Evolutionary conservation across 108 stramenopile species (phyloP).

Genomic region (Nitzschia inconspicua): DNA sequence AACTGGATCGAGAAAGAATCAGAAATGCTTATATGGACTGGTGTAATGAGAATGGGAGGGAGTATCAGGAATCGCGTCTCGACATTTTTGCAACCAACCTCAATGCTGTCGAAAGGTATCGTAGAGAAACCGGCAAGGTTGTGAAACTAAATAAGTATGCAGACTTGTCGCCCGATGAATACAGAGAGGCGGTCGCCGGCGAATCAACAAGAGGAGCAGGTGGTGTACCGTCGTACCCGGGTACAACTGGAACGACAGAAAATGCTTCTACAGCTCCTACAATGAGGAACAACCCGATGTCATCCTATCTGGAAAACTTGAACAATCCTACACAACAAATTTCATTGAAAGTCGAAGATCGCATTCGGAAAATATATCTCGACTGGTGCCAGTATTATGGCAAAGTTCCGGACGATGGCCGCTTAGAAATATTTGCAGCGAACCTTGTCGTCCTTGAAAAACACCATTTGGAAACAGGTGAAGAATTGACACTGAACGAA

Average conservation of each 20-base stretch:
- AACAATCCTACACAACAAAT: not conserved
- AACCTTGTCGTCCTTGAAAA: constrained; percentile 9
- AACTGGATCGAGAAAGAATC: constrained; percentile 1
- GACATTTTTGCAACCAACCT: constrained; percentile 16
- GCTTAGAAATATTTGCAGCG: constrained; percentile 9
- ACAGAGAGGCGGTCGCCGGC: not conserved
- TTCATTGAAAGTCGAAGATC: not conserved
- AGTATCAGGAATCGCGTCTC: constrained; percentile 14
- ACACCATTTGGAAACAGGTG: constrained; percentile 3
- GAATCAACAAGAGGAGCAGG: not conserved
- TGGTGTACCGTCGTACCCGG: not conserved
- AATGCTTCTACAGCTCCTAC: not conserved
- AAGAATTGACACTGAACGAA: constrained; percentile 51
- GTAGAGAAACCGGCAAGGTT: constrained; percentile 10
- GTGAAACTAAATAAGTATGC: constrained; percentile 16
- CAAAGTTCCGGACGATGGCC: constrained; percentile 6
- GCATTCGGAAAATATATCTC: constrained; percentile 17
- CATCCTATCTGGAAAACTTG: not conserved
- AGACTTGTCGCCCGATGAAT: constrained; percentile 20
- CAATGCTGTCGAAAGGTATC: constrained; percentile 6
- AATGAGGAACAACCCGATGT: not conserved
- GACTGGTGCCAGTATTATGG: constrained; percentile 24
- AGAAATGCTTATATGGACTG: constrained; percentile 10
- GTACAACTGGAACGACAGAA: not conserved
- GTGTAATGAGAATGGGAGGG: constrained; percentile 5